Evolutionary conservation across 768 basidiomycete species (phyloP).

Genomic region (Ephemerocybe angulata): DNA sequence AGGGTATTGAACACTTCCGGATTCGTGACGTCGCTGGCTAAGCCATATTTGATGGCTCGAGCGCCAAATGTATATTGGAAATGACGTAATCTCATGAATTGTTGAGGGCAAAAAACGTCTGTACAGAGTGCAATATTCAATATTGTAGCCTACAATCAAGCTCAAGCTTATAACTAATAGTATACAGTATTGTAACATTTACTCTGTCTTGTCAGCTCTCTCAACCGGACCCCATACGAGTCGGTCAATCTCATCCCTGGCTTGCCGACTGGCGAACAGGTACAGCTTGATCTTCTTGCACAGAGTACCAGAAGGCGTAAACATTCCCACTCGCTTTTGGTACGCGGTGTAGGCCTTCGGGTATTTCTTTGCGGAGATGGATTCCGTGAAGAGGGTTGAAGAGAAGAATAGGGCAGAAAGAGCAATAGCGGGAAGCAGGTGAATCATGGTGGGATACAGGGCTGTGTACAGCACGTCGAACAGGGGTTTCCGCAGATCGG

Average conservation of each 20-base stretch:
- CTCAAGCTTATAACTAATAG: neutral
- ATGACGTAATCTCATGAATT: too few species aligned
- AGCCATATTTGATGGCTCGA: too few species aligned
- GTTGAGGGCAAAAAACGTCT: too few species aligned
- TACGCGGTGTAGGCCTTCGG: slow-evolving; percentile 67
- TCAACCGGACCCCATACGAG: slow-evolving; percentile 18
- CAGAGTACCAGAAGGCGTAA: slow-evolving; percentile 38
- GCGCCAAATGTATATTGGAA: too few species aligned
- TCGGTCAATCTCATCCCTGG: slow-evolving; percentile 11
- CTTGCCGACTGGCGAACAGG: slow-evolving; percentile 8
- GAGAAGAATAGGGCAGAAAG: slow-evolving; percentile 71
- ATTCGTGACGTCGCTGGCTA: too few species aligned
- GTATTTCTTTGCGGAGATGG: slow-evolving; percentile 74
- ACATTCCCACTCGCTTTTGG: slow-evolving; percentile 78
- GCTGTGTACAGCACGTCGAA: slow-evolving; percentile 27
- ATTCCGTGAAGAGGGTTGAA: slow-evolving; percentile 79
- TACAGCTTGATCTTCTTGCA: slow-evolving; percentile 12
- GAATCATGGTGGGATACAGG: slow-evolving; percentile 20
- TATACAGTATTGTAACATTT: too few species aligned
- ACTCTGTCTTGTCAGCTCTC: slow-evolving; percentile 4
- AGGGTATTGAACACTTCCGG: too few species aligned
- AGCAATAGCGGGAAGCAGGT: slow-evolving; percentile 52
- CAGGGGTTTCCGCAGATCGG: slow-evolving; percentile 17
- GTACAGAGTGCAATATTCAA: too few species aligned
- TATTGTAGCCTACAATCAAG: neutral